phyloP scores from a whole-genome alignment of 2,329 filamentous ascomycete genomes.

The Xylaria sp. region DNA sequence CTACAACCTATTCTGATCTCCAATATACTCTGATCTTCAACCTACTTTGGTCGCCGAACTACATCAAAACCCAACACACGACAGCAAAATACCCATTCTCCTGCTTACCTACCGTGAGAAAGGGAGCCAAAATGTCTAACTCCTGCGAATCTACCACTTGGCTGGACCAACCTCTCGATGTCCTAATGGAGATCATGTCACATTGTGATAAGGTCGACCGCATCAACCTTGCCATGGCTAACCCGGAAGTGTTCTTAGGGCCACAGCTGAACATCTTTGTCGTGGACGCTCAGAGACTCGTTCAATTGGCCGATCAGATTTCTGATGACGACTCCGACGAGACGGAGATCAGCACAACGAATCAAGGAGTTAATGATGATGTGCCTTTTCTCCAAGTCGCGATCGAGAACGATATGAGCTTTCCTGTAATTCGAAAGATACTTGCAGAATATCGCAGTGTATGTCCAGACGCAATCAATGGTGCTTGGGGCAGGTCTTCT shows the following conservation, averaged over 20 bases:
- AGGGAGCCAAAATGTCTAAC: neutral
- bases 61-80: no score
- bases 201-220: neutral
- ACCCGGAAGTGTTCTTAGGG: conserved; percentile 14
- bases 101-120: neutral
- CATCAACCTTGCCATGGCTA: conserved; percentile 10
- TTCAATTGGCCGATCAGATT: neutral
- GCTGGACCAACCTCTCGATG: neutral
- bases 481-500: conserved; percentile 11
- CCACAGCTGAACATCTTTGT: neutral
- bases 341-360: neutral
- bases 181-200: neutral
- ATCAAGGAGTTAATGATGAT: neutral
- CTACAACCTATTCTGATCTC: no score
- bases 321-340: neutral
- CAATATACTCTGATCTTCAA: neutral
- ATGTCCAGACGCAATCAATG: conserved; percentile 17
- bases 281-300: conserved; percentile 1
- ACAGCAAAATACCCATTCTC: neutral
- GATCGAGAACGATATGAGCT: neutral
- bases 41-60: neutral
- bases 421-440: conserved; percentile 10
- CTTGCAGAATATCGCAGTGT: neutral
- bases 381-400: conserved; percentile 16
- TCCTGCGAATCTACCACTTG: neutral